Evolutionary conservation across 805 yeast genomes (phyloP), one percentile per base, ranked within the genome.

Genomic region (Lachancea mirantina): DNA sequence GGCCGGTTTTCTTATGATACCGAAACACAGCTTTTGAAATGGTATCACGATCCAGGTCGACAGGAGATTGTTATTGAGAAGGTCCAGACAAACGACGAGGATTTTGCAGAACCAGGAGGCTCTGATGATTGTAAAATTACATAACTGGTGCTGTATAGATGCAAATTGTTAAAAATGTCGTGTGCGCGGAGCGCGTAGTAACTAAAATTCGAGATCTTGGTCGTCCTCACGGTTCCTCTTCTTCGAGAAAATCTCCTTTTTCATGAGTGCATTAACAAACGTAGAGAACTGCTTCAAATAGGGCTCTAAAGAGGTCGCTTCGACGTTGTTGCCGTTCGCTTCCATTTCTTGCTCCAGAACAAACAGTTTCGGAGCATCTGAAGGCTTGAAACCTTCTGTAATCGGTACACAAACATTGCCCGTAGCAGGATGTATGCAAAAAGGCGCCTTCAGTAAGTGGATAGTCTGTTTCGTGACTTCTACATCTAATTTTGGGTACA

Each of bases 361-460:
- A 31, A 74, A 62, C 38, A 88, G 62, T 40, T 77, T 83, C 11
- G 97, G 97, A 2, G 94, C 88, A 8, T 63, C 65, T 42, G 71
- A 70, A 2, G 96, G 96, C 46, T 80, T 76, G 50, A 89, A 92
- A 6, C 35, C 11, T 15, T 47, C 53, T 19, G 42, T 41, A 11
- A 58, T 80, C 0, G 97, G 96, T 6, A 92, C 95, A 72, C 97
- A 92, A 3, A 92, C 83, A 48, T 84, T 81, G 6, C 96, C 96
- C 0, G 98, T 92, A 2, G 85, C 78, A 2, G 98, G 98, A 57
- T 92, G 98, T 26, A 92, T 78, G 64, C 97, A 89, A 56, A 92
- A 92, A 11, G 98, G 98, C 1, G 96, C 83, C 55, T 92, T 92
- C 47, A 92, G 70, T 60, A 92, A 76, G 65, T 92, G 98, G 61